Conservation (phyloP, 768 basidiomycete genomes). For the Lactarius tabidus region DNA sequence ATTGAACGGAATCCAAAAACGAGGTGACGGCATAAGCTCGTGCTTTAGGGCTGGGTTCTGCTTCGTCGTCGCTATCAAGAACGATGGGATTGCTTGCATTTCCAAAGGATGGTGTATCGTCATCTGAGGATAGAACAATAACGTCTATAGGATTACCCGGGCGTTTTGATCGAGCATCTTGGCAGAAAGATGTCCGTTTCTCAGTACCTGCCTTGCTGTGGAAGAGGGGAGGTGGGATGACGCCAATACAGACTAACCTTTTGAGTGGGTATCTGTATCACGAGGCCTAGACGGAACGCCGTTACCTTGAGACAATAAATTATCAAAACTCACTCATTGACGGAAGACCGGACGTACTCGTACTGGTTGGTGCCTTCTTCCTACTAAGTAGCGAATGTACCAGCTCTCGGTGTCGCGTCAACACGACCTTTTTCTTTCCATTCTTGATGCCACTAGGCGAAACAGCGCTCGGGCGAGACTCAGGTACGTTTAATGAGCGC, state of each 20-base stretch:
- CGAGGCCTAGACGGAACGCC: background rate
- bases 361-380: background rate
- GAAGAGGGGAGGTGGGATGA: background rate
- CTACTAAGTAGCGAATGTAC: background rate
- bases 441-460: background rate
- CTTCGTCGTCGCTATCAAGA: slow-evolving; percentile 19
- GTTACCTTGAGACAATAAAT: background rate
- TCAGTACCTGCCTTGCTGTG: background rate
- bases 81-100: slow-evolving; percentile 18
- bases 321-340: background rate
- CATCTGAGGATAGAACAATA: slow-evolving; percentile 13
- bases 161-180: background rate
- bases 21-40: background rate
- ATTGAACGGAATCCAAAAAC: background rate
- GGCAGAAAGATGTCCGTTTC: background rate
- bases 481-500: background rate
- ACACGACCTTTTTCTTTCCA: background rate
- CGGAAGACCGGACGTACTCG: background rate
- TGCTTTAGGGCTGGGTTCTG: background rate
- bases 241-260: slow-evolving; percentile 6
- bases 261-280: background rate
- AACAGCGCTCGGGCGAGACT: background rate
- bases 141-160: background rate
- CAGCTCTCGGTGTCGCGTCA: slow-evolving; percentile 4
- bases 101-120: slow-evolving; percentile 5